Evolutionary conservation across 805 yeast genomes (phyloP).

Genomic region (Nakazawaea ishiwadae): DNA sequence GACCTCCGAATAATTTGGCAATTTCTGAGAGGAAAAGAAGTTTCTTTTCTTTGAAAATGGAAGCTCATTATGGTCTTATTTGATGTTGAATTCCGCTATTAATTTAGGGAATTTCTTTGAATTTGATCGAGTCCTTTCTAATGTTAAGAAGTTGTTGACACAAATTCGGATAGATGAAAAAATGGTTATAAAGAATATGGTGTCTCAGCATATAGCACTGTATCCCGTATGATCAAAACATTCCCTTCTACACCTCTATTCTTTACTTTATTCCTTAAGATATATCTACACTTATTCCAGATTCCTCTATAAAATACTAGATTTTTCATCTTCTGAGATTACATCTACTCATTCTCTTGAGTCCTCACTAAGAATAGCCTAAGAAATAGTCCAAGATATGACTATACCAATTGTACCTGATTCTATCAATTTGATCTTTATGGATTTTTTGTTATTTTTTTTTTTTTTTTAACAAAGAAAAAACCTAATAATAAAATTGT

Average conservation of each 20-base stretch:
- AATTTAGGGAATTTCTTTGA: constrained; percentile 24
- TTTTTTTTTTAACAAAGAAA: no score
- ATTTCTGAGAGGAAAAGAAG: constrained; percentile 15
- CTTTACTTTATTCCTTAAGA: no score
- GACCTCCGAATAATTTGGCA: constrained; percentile 21
- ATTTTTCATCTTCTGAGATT: no score
- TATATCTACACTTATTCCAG: no score
- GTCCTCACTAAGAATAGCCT: no score
- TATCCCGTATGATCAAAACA: constrained; percentile 33
- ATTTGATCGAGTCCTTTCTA: constrained; percentile 13
- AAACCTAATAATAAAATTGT: no score
- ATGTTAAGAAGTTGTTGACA: constrained; percentile 25
- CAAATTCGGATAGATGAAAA: constrained; percentile 23
- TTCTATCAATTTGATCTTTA: no score
- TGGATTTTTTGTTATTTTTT: no score
- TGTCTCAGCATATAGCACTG: constrained; percentile 18
- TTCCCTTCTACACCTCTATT: constrained; percentile 10
- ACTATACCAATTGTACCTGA: no score
- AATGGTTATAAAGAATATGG: constrained; percentile 26
- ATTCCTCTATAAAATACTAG: no score
- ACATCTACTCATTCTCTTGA: no score
- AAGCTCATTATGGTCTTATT: constrained; percentile 11
- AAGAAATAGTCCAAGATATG: no score
- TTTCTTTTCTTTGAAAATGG: constrained; percentile 11
- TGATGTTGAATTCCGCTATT: constrained; percentile 28